Conservation (phyloP, 257 asterid species). For the Euphrasia confusa region DNA sequence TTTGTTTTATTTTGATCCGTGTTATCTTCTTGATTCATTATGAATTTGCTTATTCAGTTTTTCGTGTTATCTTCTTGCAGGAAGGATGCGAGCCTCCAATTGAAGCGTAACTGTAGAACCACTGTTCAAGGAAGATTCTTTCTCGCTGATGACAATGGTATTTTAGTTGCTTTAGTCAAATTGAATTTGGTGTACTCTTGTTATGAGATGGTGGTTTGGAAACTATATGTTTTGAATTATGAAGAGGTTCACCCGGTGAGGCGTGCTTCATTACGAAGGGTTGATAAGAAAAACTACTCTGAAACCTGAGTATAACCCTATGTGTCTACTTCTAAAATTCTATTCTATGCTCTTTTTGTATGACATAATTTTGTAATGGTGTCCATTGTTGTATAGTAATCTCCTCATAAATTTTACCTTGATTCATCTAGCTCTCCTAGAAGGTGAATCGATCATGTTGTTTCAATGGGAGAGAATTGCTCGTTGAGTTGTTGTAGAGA, state of each 20-base stretch:
- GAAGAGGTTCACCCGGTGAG: not conserved
- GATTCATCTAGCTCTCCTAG: too few species aligned
- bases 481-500: conserved; percentile 4
- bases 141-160: conserved; percentile 79
- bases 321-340: too few species aligned
- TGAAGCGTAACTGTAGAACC: conserved; percentile 51
- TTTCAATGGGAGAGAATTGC: not conserved
- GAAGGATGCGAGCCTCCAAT: conserved; percentile 56
- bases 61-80: conserved; percentile 29
- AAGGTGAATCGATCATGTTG: not conserved
- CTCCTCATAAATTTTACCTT: too few species aligned
- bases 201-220: conserved; percentile 7
- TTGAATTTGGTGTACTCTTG: conserved; percentile 9
- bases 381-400: not conserved
- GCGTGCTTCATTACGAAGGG: too few species aligned
- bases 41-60: not conserved
- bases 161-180: conserved; percentile 7
- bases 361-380: not conserved
- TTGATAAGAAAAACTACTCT: too few species aligned
- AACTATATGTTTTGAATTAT: not conserved
- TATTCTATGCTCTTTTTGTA: not conserved
- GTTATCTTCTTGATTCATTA: not conserved
- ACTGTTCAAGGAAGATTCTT: conserved; percentile 86
- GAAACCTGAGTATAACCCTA: too few species aligned
- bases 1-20: not conserved